These are phyloP conservation scores for Aulographum hederae DNA, from an alignment of 2,329 filamentous ascomycete species.

Conservation along the genomic window DNA sequence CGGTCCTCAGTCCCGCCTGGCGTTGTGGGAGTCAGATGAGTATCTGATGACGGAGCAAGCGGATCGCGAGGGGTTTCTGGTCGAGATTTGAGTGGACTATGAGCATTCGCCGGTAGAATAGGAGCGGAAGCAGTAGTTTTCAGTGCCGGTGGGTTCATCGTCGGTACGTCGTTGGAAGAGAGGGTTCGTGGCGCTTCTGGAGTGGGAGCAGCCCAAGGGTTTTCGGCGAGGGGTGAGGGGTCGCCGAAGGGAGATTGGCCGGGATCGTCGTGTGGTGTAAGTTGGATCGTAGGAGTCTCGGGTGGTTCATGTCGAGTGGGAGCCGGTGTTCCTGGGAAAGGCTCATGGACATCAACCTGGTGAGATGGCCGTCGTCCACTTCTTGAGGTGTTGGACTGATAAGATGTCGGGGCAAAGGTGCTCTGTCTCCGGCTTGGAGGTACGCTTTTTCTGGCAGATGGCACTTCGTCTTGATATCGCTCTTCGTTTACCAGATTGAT, in stretches of 20 bases:
- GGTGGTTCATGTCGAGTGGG: background rate
- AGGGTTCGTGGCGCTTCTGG: constrained; percentile 8
- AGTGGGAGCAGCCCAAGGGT: constrained; percentile 7
- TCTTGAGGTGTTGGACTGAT: background rate
- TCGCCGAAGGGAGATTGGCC: background rate
- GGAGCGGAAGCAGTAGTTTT: constrained; percentile 13
- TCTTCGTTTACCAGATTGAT: constrained; percentile 24
- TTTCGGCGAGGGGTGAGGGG: constrained; percentile 1
- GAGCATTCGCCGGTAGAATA: constrained; percentile 17
- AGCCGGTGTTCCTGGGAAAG: no score
- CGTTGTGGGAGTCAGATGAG: constrained; percentile 6
- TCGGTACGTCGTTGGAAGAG: no score
- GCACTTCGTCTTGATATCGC: constrained; percentile 13
- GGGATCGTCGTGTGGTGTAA: no score
- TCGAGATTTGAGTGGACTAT: constrained; percentile 16
- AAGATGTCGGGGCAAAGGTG: background rate
- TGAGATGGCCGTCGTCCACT: background rate
- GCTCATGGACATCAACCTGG: no score
- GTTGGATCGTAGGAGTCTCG: background rate
- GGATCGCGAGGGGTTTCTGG: constrained; percentile 15
- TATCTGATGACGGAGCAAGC: background rate
- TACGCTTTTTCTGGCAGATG: constrained; percentile 3
- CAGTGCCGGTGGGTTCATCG: constrained; percentile 9
- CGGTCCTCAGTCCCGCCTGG: background rate
- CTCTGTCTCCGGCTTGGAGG: constrained; percentile 1